These are phyloP conservation scores for Cordyceps pruinosa DNA, from an alignment of 2,329 filamentous ascomycete species.

Conservation along the genomic window DNA sequence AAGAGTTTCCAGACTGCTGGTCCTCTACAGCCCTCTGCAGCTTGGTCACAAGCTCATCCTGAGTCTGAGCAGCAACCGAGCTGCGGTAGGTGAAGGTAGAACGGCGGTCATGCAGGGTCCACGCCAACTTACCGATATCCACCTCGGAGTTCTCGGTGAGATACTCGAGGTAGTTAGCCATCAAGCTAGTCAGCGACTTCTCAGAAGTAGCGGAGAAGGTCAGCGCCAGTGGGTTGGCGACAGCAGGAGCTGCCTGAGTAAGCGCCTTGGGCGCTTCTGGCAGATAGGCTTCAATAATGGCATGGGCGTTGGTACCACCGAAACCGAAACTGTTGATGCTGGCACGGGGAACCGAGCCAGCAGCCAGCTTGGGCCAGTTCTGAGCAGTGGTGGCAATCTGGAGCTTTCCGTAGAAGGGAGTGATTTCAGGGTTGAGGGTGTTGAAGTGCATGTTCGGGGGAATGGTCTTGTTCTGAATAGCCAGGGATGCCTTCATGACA, in stretches of 20 bases:
- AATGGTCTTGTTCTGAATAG: conserved; percentile 39
- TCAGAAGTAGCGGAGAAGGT: conserved; percentile 13
- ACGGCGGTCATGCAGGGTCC: conserved; percentile 15
- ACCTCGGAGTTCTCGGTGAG: conserved; percentile 10
- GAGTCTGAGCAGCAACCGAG: conserved; percentile 12
- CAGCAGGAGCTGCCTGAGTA: conserved; percentile 2
- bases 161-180: conserved; percentile 11
- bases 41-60: conserved; percentile 12
- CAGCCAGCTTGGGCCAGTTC: conserved; percentile 8
- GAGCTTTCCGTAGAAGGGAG: conserved; percentile 14
- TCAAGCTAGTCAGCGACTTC: conserved; percentile 7
- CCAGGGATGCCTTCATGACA: conserved; percentile 40
- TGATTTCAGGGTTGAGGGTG: conserved; percentile 37
- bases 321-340: conserved; percentile 40
- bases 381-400: conserved; percentile 14
- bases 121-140: conserved; percentile 15
- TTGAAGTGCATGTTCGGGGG: conserved; percentile 42
- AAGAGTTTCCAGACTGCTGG: conserved; percentile 16
- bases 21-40: conserved; percentile 11
- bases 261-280: conserved; percentile 28
- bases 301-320: conserved; percentile 36
- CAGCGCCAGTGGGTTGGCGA: conserved; percentile 4
- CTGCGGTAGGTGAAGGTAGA: conserved; percentile 15
- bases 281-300: conserved; percentile 20
- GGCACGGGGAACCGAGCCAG: conserved; percentile 9